A percentile compares a stretch with the other conserved stretches of the same genome.
These are phyloP conservation scores for Astrocystis sublimbata DNA, from an alignment of 495 filamentous ascomycete species.

Conservation along the genomic window DNA sequence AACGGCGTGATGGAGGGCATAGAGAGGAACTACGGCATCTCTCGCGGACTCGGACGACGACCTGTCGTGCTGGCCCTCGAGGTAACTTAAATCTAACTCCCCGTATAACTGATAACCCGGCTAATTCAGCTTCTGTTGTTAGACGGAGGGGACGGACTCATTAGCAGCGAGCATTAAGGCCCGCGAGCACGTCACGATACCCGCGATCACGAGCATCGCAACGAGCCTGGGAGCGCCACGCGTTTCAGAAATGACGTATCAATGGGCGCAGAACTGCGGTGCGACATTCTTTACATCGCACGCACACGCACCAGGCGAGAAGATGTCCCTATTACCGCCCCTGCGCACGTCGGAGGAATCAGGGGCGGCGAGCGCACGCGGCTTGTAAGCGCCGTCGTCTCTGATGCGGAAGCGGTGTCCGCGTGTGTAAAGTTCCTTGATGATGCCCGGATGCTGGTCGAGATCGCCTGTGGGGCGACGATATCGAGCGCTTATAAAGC, in stretches of 20 bases:
- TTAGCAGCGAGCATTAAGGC: conserved; percentile 61
- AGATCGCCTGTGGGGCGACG: conserved; percentile 80
- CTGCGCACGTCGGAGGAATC: too few relatives aligned
- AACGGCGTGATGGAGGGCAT: conserved; percentile 77
- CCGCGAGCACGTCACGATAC: conserved; percentile 64
- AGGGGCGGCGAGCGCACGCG: too few relatives aligned
- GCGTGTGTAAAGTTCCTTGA: conserved; percentile 76
- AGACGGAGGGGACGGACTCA: conserved; percentile 75
- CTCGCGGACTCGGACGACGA: neutral
- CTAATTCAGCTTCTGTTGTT: too few relatives aligned
- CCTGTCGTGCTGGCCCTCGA: conserved; percentile 76
- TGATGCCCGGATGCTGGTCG: conserved; percentile 77
- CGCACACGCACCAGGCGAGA: too few relatives aligned
- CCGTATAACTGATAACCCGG: too few relatives aligned
- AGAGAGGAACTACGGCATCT: conserved; percentile 44
- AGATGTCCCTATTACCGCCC: too few relatives aligned
- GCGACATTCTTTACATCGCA: neutral
- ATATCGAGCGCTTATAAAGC: conserved; percentile 67
- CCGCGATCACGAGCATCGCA: conserved; percentile 77
- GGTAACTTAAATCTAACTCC: too few relatives aligned
- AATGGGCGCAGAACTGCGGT: conserved; percentile 48
- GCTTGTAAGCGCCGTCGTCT: conserved; percentile 68
- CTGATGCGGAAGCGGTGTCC: conserved; percentile 78
- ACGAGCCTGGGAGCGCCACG: conserved; percentile 73
- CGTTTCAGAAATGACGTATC: conserved; percentile 72